A percentile compares a stretch with the other conserved stretches of the same genome.
phyloP scores from a whole-genome alignment of 805 yeast genomes.

The Cyberlindnera saturnus region DNA sequence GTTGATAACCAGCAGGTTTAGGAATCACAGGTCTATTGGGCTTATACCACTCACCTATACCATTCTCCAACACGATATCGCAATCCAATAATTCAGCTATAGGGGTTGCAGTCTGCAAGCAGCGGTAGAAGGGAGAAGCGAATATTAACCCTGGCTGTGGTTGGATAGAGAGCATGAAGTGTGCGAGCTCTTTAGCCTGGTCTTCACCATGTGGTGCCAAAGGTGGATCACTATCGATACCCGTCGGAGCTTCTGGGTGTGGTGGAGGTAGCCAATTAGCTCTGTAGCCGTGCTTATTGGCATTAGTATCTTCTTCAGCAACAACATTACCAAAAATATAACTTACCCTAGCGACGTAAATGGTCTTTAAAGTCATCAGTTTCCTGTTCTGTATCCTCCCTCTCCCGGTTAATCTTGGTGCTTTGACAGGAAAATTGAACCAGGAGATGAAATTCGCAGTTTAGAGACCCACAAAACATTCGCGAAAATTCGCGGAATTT shows the following conservation, averaged over 20 bases:
- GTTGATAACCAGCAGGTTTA: constrained; percentile 49
- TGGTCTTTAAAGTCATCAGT: constrained; percentile 45
- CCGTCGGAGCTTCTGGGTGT: constrained; percentile 78
- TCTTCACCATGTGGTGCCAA: constrained; percentile 83
- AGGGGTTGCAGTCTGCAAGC: constrained; percentile 77
- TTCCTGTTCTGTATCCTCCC: too few relatives aligned
- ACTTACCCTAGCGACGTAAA: constrained; percentile 56
- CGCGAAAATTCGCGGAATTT: too few relatives aligned
- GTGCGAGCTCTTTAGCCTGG: constrained; percentile 79
- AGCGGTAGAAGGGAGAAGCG: constrained; percentile 83
- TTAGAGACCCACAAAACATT: too few relatives aligned
- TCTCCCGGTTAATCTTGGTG: too few relatives aligned
- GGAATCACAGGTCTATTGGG: constrained; percentile 67
- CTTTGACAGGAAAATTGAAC: too few relatives aligned
- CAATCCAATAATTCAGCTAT: constrained; percentile 52
- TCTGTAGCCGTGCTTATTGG: constrained; percentile 71
- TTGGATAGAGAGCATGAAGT: constrained; percentile 40
- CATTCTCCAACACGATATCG: constrained; percentile 65
- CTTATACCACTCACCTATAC: constrained; percentile 90
- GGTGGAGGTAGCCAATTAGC: constrained; percentile 78
- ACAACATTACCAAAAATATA: too few relatives aligned
- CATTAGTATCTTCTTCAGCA: background rate
- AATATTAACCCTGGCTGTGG: constrained; percentile 69
- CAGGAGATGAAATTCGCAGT: too few relatives aligned
- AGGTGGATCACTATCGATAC: constrained; percentile 84